Evolutionary conservation across 2,329 filamentous ascomycete species (phyloP), one percentile per base, ranked within the genome.

Genomic region (Cercospora beticola): DNA sequence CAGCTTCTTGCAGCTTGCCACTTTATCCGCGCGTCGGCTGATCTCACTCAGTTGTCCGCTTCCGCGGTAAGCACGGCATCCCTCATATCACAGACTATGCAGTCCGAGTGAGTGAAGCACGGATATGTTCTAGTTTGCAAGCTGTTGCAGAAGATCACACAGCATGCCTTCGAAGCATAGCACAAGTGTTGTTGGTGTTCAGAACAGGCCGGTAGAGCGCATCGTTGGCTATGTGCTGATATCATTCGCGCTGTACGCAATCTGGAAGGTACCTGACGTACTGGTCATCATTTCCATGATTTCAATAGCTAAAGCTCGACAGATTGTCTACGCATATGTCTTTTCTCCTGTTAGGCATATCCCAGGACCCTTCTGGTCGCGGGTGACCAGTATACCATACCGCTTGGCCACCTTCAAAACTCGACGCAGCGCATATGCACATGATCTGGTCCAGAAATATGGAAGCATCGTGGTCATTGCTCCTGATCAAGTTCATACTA

Each of bases 401-500:
- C 66, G 62, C 26, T 30, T 36, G 14, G 70, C 70, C 8, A 72
- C 70, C 5, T 67, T 60, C 33, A 28, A 70, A 49, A 30, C 33
- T 28, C 62, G 66, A 21, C 68, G 70, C 12, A 68, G 54, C 26
- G 30, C 61, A 36, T 68, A 72, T 65, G 68, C 66, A 7, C 43
- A 33, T 21, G 59, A 66, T 5, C 21, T 72, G 16, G 16, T 72
- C 14, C 33, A 49, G 4, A 33, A 52, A 59, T 72, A 72, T 61
- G 68, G 70, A 52, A 63, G 68, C 5, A 64, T 72, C 31, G 70
- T 72, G 6, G 68, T 72, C 26, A 72, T 72, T 46, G 70, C 70
- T 52, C 70, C 70, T n/a, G 54, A 72, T 59, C 70, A 72, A 62
- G 57, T 72, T 9, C 70, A 72, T 52, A 72, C 70, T 12, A 70